Conservation (phyloP, 148 eudicot genomes). For the Silene conica region DNA sequence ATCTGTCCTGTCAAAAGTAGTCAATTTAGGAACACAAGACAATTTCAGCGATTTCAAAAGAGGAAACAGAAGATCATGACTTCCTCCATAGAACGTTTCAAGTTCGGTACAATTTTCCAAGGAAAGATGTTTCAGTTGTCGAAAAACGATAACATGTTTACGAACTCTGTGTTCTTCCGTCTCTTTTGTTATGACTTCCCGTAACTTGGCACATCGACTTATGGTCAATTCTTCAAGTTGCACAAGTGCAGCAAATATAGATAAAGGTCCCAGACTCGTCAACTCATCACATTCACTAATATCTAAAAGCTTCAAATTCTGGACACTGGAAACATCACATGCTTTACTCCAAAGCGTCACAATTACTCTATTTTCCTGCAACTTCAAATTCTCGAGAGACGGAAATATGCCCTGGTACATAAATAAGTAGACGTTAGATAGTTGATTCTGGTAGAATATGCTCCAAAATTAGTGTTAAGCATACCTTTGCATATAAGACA, state of each 20-base stretch:
- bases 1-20: not conserved
- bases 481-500: no score
- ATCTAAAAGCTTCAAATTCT: no score
- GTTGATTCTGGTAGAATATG: no score
- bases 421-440: no score
- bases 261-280: not conserved
- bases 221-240: not conserved
- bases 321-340: no score
- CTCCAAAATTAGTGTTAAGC: no score
- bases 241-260: not conserved
- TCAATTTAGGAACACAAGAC: not conserved
- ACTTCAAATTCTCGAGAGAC: no score
- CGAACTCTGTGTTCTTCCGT: not conserved
- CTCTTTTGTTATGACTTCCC: not conserved
- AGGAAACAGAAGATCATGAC: not conserved
- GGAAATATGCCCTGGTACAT: no score
- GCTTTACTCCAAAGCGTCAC: no score
- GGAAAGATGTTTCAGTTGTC: not conserved
- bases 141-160: not conserved
- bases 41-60: not conserved
- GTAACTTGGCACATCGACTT: not conserved
- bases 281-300: no score
- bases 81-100: not conserved
- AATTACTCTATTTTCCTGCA: no score
- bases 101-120: not conserved